These are phyloP conservation scores for Zizania latifolia DNA, from an alignment of 176 grass and related monocot species.

Conservation along the genomic window DNA sequence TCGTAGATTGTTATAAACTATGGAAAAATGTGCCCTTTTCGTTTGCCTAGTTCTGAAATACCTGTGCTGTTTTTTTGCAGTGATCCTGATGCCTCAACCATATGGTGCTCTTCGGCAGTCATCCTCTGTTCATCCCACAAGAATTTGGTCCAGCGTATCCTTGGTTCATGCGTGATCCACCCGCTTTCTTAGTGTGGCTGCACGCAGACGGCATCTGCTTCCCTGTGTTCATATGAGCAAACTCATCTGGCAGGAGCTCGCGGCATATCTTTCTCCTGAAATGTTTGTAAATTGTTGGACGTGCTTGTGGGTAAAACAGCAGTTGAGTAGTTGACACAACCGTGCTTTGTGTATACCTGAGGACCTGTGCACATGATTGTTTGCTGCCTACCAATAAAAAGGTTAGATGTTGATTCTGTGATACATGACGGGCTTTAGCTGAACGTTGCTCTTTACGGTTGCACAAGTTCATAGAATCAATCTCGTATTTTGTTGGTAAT, in stretches of 20 bases:
- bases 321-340: not conserved
- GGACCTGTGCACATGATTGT: not conserved
- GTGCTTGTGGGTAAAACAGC: not conserved
- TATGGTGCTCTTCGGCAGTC: not conserved
- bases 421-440: not conserved
- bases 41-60: not conserved
- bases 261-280: not conserved
- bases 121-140: not conserved
- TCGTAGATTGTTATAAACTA: not conserved
- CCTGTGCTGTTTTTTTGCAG: not conserved
- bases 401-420: not conserved
- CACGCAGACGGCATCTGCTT: not conserved
- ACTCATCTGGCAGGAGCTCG: not conserved
- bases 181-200: not conserved
- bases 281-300: constrained; percentile 25
- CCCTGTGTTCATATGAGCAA: not conserved
- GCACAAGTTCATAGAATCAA: not conserved
- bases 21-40: not conserved
- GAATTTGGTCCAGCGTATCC: not conserved
- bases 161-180: not conserved
- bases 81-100: not conserved
- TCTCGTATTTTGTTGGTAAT: too few relatives aligned
- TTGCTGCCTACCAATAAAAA: constrained; percentile 10
- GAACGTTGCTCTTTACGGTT: not conserved
- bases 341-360: constrained; percentile 22